phyloP scores from a whole-genome alignment of 2,329 filamentous ascomycete genomes.

The Furcasterigmium sp. region DNA sequence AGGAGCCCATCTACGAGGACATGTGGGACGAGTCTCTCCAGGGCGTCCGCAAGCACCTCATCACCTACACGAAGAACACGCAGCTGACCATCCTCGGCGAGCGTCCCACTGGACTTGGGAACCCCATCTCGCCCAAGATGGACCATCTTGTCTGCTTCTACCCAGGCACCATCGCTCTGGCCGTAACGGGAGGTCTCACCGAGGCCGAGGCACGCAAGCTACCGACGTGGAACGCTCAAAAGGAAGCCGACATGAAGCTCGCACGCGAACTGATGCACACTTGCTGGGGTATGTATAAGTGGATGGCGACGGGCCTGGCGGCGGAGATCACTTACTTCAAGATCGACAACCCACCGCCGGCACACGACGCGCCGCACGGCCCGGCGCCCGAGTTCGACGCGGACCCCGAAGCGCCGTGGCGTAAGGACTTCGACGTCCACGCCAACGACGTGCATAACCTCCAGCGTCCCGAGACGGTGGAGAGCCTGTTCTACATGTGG shows the following conservation, averaged over 20 bases:
- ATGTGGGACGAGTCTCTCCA: slow-evolving; percentile 87
- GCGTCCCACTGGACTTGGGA: slow-evolving; percentile 66
- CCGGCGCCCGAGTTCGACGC: slow-evolving; percentile 45
- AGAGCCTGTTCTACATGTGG: slow-evolving; percentile 98
- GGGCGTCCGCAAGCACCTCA: slow-evolving; percentile 84
- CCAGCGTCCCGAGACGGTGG: slow-evolving; percentile 93
- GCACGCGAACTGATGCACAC: slow-evolving; percentile 91
- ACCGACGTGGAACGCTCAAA: slow-evolving; percentile 66
- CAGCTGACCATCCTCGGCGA: slow-evolving; percentile 89
- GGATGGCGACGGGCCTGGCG: slow-evolving; percentile 84
- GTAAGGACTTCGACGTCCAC: slow-evolving; percentile 74
- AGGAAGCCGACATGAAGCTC: slow-evolving; percentile 83
- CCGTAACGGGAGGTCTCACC: slow-evolving; percentile 71
- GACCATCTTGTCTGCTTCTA: slow-evolving; percentile 97
- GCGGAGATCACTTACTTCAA: slow-evolving; percentile 93
- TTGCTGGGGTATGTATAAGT: slow-evolving; percentile 96
- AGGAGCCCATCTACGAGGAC: slow-evolving; percentile 80
- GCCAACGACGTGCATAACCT: slow-evolving; percentile 85
- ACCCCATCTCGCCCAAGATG: slow-evolving; percentile 78
- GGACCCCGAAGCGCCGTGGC: slow-evolving; percentile 58
- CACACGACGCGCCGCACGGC: slow-evolving; percentile 48
- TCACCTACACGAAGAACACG: slow-evolving; percentile 79
- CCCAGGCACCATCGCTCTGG: slow-evolving; percentile 90
- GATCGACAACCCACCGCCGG: slow-evolving; percentile 61
- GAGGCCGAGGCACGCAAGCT: slow-evolving; percentile 70